Evolutionary conservation across 1,284 basidiomycete species (phyloP), one percentile per base, ranked within the genome.

Genomic region (Ceratobasidium sp.): DNA sequence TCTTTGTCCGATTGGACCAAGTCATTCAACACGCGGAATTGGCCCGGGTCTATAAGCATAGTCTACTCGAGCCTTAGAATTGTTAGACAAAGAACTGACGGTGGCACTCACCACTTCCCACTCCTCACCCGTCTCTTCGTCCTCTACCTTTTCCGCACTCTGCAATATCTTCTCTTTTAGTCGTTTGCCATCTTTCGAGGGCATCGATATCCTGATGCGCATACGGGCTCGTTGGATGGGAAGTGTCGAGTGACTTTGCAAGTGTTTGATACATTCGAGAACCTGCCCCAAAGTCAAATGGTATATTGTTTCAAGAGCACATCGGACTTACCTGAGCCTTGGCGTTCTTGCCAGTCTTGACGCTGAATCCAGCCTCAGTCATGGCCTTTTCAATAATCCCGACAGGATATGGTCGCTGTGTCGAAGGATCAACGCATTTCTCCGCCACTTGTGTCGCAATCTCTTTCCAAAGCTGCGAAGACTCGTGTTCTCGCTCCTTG

Each of bases 311-410:
- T 20, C 28, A 37, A 37, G 26, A 11, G 13, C 35, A 17, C 17
- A 5, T 33, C 56, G 75, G 77, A 77, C 85, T 53, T 77, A 92
- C 92, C 88, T 97, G 96, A 77, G 92, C 93, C 85, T 99, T 99
- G 23, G 96, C 96, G 61, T 90, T 93, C 86, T 98, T 98, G 77
- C 92, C 91, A 35, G 89, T 89, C 82, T 95, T 94, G 49, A 98
- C 92, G 80, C 94, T 96, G 84, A 94, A 98, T 13, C 97, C 96
- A 6, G 95, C 91, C 83, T 99, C 97, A 31, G 90, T 86, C 95
- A 99, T 97, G 0, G 96, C 97, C 85, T 99, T 99, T 82, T 99
- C 98, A 78, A 99, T 95, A 87, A 99, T 96, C 26, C 94, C 93
- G 60, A 97, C 95, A 1, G 96, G 93, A 83, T 98, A 97, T 4